Percentiles rank a stretch among this genome's conserved stretches.
Conservation (phyloP, 345 rosid genomes). For the Trapa incisa region DNA sequence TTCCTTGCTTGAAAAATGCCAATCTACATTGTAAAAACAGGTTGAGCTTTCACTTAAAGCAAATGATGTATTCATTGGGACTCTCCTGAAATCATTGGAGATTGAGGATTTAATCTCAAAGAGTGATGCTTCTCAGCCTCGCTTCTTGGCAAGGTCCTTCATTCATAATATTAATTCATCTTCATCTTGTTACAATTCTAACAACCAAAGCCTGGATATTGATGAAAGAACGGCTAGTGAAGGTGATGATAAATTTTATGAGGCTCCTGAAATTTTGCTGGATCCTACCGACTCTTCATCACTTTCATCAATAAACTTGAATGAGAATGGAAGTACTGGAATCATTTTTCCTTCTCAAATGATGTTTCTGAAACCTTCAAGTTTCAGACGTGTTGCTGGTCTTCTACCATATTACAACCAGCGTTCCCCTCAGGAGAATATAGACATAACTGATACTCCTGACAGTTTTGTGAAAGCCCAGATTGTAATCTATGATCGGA, state of each 20-base stretch:
- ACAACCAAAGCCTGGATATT: slow-evolving; percentile 22
- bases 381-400: slow-evolving; percentile 60
- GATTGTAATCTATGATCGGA: slow-evolving; percentile 58
- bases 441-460: slow-evolving; percentile 32
- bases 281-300: slow-evolving; percentile 33
- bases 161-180: slow-evolving; percentile 35
- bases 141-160: slow-evolving; percentile 87
- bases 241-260: slow-evolving; percentile 83
- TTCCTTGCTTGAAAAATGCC: background rate
- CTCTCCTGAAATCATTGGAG: slow-evolving; percentile 80
- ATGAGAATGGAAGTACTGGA: slow-evolving; percentile 17
- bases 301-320: slow-evolving; percentile 14
- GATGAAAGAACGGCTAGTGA: slow-evolving; percentile 40
- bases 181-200: slow-evolving; percentile 29
- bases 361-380: slow-evolving; percentile 40
- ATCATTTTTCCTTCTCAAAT: slow-evolving; percentile 13
- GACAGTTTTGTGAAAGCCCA: slow-evolving; percentile 97
- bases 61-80: slow-evolving; percentile 77
- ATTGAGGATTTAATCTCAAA: slow-evolving; percentile 79
- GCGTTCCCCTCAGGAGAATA: slow-evolving; percentile 23
- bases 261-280: slow-evolving; percentile 77
- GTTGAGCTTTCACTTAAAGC: slow-evolving; percentile 75
- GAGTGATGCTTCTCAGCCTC: slow-evolving; percentile 30
- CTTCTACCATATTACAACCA: slow-evolving; percentile 51
- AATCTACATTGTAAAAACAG: slow-evolving; percentile 24